Evolutionary conservation across 108 stramenopile genomes (phyloP), one percentile per base, ranked within the genome.

Genomic region (Schizochytrium sp.): DNA sequence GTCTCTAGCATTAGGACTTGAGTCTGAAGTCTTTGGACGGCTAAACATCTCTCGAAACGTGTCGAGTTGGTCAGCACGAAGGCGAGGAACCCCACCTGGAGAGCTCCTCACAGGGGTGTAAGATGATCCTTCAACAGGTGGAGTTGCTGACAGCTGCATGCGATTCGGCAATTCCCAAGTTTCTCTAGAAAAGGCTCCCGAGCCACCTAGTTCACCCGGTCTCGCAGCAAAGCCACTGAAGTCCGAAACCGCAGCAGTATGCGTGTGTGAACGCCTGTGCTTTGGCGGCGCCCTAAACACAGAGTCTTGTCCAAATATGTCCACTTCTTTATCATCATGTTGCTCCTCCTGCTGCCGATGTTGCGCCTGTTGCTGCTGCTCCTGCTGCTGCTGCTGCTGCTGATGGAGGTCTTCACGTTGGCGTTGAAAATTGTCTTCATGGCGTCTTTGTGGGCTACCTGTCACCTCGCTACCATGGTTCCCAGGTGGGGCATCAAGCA

Each of bases 141-240:
- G 64, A 38, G 64, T 69, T 44, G 64, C 64, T 7, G 64, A 69
- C 12, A 44, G 5, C 10, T 44, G 2, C 42, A 38, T 28, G 64
- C 64, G 64, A 15, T 69, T 44, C 64, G 64, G 64, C 19, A 69
- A 7, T 8, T 69, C 15, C 64, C 64, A 69, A 8, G 40, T 69
- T 38, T 8, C 19, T 28, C 28, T 28, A 28, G 28, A 28, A 69
- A 69, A 69, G 3, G 64, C 42, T 38, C 42, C 8, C 10, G 42
- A 38, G 5, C 42, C 15, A 28, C 44, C 64, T 10, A 28, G 44
- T 8, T 15, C 64, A 44, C 64, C 64, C 19, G 64, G 64, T 44
- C 64, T 7, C 12, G 44, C 44, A 8, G 19, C 64, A 2, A 69
- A 69, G 19, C 19, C 5, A 38, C 42, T 7, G 28, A 44, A 69